phyloP scores from a whole-genome alignment of 257 asterid genomes.

The Fraxinus anomala region DNA sequence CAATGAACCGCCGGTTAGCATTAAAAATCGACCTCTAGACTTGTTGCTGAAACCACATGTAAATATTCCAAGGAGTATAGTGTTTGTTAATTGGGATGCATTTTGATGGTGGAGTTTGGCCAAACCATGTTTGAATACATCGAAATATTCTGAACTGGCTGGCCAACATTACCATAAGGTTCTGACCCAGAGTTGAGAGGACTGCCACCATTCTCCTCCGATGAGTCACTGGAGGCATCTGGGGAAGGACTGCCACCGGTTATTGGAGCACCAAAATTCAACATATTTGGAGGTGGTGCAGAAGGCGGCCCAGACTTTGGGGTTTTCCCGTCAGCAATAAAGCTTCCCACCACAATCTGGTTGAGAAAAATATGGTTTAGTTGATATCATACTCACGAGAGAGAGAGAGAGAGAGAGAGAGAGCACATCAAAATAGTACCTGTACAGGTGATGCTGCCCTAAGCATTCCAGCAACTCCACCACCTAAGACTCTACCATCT shows the following conservation, averaged over 20 bases:
- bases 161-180: conserved; percentile 47
- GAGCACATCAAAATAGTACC: conserved; percentile 35
- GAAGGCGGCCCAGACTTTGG: conserved; percentile 45
- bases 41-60: conserved; percentile 15
- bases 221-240: conserved; percentile 70
- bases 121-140: conserved; percentile 63
- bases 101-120: conserved; percentile 60
- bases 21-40: conserved; percentile 21
- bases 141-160: conserved; percentile 49
- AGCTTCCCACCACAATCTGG: conserved; percentile 91
- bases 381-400: not conserved
- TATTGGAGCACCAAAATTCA: conserved; percentile 56
- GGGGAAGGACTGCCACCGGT: conserved; percentile 60
- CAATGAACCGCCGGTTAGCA: conserved; percentile 27
- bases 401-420: not conserved
- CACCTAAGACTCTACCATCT: conserved; percentile 85
- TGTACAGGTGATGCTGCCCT: conserved; percentile 83
- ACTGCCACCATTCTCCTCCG: conserved; percentile 61
- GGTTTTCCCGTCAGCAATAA: conserved; percentile 76
- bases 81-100: conserved; percentile 46
- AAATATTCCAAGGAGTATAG: conserved; percentile 2
- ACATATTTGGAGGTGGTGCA: conserved; percentile 48
- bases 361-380: conserved; percentile 12
- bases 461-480: conserved; percentile 84
- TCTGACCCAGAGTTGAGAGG: conserved; percentile 48